A percentile compares a stretch with the other conserved stretches of the same genome.
These are phyloP conservation scores for Teratosphaeria viscida DNA, from an alignment of 2,329 filamentous ascomycete genomes.

Conservation along the genomic window DNA sequence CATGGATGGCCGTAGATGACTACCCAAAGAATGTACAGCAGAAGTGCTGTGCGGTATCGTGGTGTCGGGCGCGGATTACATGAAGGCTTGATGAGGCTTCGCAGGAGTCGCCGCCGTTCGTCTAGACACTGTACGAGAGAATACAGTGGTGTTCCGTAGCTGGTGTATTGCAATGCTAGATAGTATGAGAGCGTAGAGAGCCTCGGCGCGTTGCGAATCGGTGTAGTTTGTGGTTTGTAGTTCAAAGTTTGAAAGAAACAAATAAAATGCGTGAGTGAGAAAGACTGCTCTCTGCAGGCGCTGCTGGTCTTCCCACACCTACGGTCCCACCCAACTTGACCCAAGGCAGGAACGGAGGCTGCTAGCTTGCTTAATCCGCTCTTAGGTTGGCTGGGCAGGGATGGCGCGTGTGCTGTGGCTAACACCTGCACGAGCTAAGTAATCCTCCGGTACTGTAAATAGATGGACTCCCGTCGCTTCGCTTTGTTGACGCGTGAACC, in stretches of 20 bases:
- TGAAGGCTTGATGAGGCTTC: background rate
- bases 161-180: background rate
- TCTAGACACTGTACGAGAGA: background rate
- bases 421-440: background rate
- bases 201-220: background rate
- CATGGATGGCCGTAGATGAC: background rate
- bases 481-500: background rate
- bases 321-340: too few relatives aligned
- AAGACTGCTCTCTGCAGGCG: background rate
- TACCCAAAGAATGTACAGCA: background rate
- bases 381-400: background rate
- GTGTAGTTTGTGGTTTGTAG: background rate
- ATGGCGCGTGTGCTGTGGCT: background rate
- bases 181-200: background rate
- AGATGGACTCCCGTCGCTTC: background rate
- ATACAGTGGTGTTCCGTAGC: background rate
- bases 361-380: background rate
- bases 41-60: background rate
- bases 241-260: background rate
- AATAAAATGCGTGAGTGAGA: background rate
- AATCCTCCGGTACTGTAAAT: background rate
- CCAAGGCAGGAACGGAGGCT: too few relatives aligned
- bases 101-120: background rate
- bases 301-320: background rate
- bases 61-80: background rate